A percentile compares a stretch with the other conserved stretches of the same genome.
Evolutionary conservation across 176 grass and related monocot genomes (phyloP).

Genomic region (Musa beccarii): DNA sequence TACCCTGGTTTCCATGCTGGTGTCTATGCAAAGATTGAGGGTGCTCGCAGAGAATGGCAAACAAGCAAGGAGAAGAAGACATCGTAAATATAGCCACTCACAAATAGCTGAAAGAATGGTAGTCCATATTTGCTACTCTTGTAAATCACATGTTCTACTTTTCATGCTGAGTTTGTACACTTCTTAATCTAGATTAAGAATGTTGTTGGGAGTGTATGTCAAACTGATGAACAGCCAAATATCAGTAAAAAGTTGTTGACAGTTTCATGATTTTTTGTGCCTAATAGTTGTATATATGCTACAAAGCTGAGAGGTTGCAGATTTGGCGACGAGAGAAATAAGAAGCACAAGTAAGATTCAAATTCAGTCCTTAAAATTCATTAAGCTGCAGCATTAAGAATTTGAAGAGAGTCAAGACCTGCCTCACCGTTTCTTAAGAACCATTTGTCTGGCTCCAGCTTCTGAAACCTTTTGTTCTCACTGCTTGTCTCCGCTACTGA

Average conservation of each 20-base stretch:
- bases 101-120: neutral
- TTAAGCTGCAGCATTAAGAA: neutral
- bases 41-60: constrained; percentile 55
- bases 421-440: neutral
- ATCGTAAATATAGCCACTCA: neutral
- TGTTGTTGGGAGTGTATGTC: neutral
- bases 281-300: neutral
- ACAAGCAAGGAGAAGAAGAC: constrained; percentile 55
- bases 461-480: neutral
- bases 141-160: neutral
- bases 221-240: neutral
- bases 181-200: neutral
- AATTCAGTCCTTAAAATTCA: too few relatives aligned
- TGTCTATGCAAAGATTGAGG: constrained; percentile 54
- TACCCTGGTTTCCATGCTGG: constrained; percentile 72
- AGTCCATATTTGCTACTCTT: neutral
- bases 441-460: neutral
- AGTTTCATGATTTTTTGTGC: too few relatives aligned
- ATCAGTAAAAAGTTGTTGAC: neutral
- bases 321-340: neutral
- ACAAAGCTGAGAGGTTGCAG: neutral
- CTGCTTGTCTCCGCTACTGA: neutral
- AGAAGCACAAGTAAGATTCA: neutral
- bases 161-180: neutral
- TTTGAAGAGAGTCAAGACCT: neutral